Percentiles rank a stretch among this genome's conserved stretches.
Conservation (phyloP, 2,329 filamentous ascomycete genomes). For the Sporothrix pallida region DNA sequence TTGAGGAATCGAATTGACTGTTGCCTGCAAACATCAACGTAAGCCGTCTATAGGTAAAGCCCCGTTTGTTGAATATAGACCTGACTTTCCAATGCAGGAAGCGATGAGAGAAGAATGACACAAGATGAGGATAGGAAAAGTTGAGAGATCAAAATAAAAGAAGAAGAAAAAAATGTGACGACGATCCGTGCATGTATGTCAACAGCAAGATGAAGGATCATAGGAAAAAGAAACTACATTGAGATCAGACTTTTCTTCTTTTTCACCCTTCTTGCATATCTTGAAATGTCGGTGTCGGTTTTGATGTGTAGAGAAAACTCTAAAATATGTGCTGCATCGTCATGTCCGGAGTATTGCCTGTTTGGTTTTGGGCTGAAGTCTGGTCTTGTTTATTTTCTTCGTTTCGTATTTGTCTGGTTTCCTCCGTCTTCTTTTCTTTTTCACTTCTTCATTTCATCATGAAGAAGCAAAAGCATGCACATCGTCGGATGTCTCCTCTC, state of each 20-base stretch:
- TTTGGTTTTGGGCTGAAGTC: background rate
- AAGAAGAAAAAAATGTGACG: no score
- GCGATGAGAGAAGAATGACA: background rate
- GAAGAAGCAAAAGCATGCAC: background rate
- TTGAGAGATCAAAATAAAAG: background rate
- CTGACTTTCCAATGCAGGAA: background rate
- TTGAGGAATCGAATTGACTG: background rate
- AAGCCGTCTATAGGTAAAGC: background rate
- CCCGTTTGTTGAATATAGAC: slow-evolving; percentile 2
- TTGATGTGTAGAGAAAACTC: background rate
- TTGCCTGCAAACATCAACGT: background rate
- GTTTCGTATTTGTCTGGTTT: background rate
- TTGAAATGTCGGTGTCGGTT: slow-evolving; percentile 22
- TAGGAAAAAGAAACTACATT: background rate
- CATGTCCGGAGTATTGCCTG: background rate
- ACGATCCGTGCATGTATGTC: no score
- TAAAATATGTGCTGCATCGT: background rate
- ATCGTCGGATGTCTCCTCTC: background rate
- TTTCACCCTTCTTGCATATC: background rate
- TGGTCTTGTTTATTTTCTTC: background rate
- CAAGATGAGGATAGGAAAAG: background rate
- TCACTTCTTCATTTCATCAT: no score
- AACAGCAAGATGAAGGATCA: background rate
- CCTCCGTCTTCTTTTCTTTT: background rate
- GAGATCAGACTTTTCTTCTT: background rate